Evolutionary conservation across 208 protist genomes (phyloP), one percentile per base, ranked within the genome.

Genomic region (Leptomonas pyrrhocoris): DNA sequence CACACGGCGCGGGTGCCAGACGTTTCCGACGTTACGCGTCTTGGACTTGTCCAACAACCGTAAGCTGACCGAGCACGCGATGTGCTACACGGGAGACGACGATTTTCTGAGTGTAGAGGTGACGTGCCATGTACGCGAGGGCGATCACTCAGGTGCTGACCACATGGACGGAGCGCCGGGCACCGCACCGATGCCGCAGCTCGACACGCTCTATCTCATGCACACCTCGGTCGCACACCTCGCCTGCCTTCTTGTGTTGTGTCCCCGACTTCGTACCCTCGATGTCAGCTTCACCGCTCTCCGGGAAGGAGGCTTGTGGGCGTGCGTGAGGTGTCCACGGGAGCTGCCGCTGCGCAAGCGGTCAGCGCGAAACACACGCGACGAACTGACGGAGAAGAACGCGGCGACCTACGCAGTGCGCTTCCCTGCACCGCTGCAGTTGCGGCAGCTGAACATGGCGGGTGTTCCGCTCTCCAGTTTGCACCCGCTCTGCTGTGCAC

Each of bases 1-100:
- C 5, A 31, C 34, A 59, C 34, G 25, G 36, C 54, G 34, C 34
- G 34, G 34, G 9, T 38, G 34, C 7, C 34, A 40, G 36, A 59
- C 45, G 3, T 64, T 64, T 25, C 61, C 61, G 18, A 2, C 3
- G 27, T n/a, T 67, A 48, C 49, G 61, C 0, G 61, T 57, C 3
- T 60, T 75, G 8, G 59, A 75, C 55, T 48, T 75, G 45, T 63
- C 61, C 12, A 75, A 75, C 69, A 68, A 68, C 69, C 60, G 54
- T 7, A 59, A 63, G 25, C 46, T 75, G n/a, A 55, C 60, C 4
- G 69, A 75, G 43, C 69, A 54, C 2, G 31, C 59, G 28, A 34
- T 75, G 0, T 27, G 57, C 57, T 34, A 34, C 57, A 46, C 5
- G 25, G 6, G 2, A 12, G 30, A 6, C 4, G 53, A 57, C 28